These are phyloP conservation scores for Phlebiopsis gigantea DNA, from an alignment of 768 basidiomycete genomes.

Conservation along the genomic window DNA sequence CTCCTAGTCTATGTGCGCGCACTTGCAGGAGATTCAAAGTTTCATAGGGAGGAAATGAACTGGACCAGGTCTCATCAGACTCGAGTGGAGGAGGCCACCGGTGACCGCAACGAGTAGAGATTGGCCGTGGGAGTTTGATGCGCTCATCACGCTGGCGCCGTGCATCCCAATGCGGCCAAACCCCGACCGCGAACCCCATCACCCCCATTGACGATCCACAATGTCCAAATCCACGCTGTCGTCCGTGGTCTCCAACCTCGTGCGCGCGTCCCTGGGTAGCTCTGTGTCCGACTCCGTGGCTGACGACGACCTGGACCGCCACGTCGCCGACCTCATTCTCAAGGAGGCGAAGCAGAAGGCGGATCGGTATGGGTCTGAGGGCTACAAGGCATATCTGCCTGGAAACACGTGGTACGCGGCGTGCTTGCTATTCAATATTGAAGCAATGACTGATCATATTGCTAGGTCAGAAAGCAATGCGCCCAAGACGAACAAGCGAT, in stretches of 20 bases:
- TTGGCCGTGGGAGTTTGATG: background rate
- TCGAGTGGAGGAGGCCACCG: no score
- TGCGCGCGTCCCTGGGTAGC: conserved; percentile 72
- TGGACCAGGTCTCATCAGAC: background rate
- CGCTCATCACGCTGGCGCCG: background rate
- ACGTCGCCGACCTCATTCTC: conserved; percentile 88
- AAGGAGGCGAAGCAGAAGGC: conserved; percentile 93
- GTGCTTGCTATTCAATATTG: conserved; percentile 24
- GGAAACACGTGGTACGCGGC: conserved; percentile 17
- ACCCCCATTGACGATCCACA: background rate
- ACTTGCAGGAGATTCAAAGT: no score
- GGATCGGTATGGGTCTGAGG: conserved; percentile 68
- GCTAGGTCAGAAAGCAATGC: conserved; percentile 62
- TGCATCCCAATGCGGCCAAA: background rate
- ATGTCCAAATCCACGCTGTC: conserved; percentile 55
- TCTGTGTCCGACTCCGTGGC: conserved; percentile 52
- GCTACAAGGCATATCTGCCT: conserved; percentile 73
- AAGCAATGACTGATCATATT: background rate
- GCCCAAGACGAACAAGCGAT: conserved; percentile 79
- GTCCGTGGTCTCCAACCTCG: conserved; percentile 77
- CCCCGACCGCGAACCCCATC: background rate
- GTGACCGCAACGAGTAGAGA: background rate
- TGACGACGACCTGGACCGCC: conserved; percentile 86
- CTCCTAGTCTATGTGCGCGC: no score
- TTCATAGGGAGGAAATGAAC: background rate